Percentiles rank a stretch among this genome's conserved stretches.
phyloP scores from a whole-genome alignment of 495 filamentous ascomycete genomes.

The Daldinia bambusicola region DNA sequence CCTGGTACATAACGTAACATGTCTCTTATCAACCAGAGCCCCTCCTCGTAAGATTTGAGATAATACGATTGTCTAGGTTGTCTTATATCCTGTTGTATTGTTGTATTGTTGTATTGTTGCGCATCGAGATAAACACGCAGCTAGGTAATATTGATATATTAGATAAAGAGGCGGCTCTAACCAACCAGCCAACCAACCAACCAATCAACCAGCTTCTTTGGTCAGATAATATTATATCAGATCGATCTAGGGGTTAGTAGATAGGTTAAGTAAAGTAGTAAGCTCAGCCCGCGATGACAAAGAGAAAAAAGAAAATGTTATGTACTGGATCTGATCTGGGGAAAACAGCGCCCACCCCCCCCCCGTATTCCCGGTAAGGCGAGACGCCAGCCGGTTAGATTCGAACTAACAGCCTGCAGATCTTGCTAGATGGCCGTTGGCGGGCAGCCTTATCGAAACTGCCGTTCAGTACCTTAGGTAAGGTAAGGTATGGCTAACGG shows the following conservation, averaged over 20 bases:
- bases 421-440: slow-evolving; percentile 3
- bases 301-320: slow-evolving; percentile 19
- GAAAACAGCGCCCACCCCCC: no score
- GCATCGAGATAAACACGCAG: neutral
- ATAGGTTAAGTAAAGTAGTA: no score
- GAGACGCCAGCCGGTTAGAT: slow-evolving; percentile 11
- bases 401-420: slow-evolving; percentile 10
- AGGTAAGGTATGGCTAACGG: no score
- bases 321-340: no score
- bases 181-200: neutral
- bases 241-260: slow-evolving; percentile 10
- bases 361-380: slow-evolving; percentile 25
- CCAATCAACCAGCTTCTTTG: no score
- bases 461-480: no score
- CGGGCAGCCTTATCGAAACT: no score
- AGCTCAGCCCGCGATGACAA: slow-evolving; percentile 14
- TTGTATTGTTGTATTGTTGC: neutral
- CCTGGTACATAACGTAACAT: no score
- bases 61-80: neutral
- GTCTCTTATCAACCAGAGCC: no score
- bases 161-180: neutral
- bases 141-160: neutral
- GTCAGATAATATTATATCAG: slow-evolving; percentile 12
- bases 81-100: neutral
- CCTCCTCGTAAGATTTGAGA: neutral